A percentile compares a stretch with the other conserved stretches of the same genome.
phyloP scores from a whole-genome alignment of 2,329 filamentous ascomycete genomes.

The Didymella exigua region DNA sequence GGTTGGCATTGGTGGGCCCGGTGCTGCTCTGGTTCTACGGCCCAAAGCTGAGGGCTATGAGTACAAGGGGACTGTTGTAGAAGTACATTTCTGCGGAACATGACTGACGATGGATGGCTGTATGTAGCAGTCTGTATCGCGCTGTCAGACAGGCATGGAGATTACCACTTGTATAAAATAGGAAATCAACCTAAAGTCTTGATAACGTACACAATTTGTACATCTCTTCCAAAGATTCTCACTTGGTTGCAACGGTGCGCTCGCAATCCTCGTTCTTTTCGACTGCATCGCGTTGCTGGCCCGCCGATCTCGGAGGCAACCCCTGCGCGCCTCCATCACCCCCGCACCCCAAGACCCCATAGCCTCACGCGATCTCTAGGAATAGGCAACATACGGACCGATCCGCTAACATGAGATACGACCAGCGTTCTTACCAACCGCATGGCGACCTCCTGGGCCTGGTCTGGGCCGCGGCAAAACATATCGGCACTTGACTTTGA shows the following conservation, averaged over 20 bases:
- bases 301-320: not conserved
- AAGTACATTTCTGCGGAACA: not conserved
- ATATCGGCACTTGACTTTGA: constrained; percentile 11
- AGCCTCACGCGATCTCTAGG: constrained; percentile 7
- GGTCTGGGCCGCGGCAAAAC: constrained; percentile 7
- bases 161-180: not conserved
- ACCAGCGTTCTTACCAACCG: not conserved
- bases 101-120: not conserved
- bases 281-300: too few relatives aligned
- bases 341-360: constrained; percentile 6
- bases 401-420: constrained; percentile 5
- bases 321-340: not conserved
- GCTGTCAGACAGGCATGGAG: not conserved
- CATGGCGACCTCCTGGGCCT: not conserved
- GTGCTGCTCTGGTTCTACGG: constrained; percentile 53
- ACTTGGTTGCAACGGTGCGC: too few relatives aligned
- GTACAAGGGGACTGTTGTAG: constrained; percentile 22
- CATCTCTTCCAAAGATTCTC: too few relatives aligned
- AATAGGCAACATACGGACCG: constrained; percentile 9
- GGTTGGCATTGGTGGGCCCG: constrained; percentile 56
- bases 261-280: too few relatives aligned
- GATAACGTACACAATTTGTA: not conserved
- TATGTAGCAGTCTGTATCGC: not conserved
- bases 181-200: not conserved
- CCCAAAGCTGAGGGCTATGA: constrained; percentile 37